phyloP scores from a whole-genome alignment of 2,329 filamentous ascomycete genomes.

The Fusarium udum region DNA sequence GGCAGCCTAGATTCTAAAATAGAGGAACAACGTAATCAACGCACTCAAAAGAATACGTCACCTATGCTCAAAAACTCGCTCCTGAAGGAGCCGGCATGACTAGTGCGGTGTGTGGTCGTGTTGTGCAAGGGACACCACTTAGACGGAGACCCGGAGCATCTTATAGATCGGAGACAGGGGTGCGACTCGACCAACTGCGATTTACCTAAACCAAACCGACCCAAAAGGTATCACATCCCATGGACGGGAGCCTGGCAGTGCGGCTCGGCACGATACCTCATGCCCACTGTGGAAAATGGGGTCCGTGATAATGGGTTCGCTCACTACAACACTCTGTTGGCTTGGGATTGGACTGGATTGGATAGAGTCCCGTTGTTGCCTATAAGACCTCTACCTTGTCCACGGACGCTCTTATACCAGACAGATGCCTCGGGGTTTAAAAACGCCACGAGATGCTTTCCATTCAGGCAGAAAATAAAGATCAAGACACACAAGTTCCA shows the following conservation, averaged over 20 bases:
- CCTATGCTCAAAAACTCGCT: not conserved
- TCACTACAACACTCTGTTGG: conserved; percentile 13
- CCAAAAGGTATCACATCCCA: conserved; percentile 26
- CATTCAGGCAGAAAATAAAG: conserved; percentile 29
- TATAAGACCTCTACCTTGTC: conserved; percentile 26
- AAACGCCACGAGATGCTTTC: conserved; percentile 32
- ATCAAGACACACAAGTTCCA: conserved; percentile 10
- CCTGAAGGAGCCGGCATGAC: conserved; percentile 5
- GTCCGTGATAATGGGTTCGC: conserved; percentile 2
- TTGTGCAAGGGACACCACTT: conserved; percentile 1
- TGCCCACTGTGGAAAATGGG: conserved; percentile 15
- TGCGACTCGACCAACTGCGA: not conserved
- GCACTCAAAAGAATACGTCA: not conserved
- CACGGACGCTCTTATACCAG: not conserved
- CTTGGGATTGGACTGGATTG: not conserved
- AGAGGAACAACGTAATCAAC: not conserved
- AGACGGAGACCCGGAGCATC: conserved; percentile 18
- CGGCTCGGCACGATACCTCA: conserved; percentile 39
- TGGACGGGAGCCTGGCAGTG: conserved; percentile 43
- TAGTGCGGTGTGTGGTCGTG: conserved; percentile 4
- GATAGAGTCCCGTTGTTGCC: conserved; percentile 18
- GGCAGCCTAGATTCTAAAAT: conserved; percentile 12
- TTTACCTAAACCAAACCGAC: not conserved
- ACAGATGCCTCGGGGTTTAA: conserved; percentile 30
- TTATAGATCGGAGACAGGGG: conserved; percentile 22